Percentiles rank a stretch among this genome's conserved stretches.
Conservation (phyloP, 2,329 filamentous ascomycete species). For the Botrytis deweyae region DNA sequence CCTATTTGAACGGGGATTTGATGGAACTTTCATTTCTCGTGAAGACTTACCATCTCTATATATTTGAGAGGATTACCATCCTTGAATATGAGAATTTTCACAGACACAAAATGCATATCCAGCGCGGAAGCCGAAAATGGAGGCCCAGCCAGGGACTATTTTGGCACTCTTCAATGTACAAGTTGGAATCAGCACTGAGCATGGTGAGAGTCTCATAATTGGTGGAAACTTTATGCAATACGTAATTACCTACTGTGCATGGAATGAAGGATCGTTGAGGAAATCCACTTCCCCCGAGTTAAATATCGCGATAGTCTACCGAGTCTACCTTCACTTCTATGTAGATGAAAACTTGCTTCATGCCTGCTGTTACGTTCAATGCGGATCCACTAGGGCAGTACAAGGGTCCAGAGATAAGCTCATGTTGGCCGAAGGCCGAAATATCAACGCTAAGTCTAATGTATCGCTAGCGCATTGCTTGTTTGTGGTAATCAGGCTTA, state of each 20-base stretch:
- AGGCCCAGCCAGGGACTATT: not conserved
- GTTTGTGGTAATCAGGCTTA: not conserved
- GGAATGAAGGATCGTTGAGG: not conserved
- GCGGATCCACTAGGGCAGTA: not conserved
- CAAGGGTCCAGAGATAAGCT: conserved; percentile 1
- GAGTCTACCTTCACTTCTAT: not conserved
- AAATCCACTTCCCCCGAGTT: not conserved
- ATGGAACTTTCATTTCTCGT: not conserved
- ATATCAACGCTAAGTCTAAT: not conserved
- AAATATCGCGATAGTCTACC: not conserved
- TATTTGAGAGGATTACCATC: not conserved
- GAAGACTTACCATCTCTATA: not conserved
- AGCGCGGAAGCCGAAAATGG: not conserved
- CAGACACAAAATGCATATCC: not conserved
- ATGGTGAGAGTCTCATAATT: not conserved
- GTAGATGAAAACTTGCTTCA: not conserved
- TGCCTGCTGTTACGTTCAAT: not conserved
- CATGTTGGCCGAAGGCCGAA: not conserved
- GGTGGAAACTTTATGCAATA: not conserved
- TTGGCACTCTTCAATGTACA: not conserved
- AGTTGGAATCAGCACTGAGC: not conserved
- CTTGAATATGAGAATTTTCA: not conserved
- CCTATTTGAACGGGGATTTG: not conserved
- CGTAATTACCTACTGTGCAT: not conserved
- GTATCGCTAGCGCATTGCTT: not conserved